Evolutionary conservation across 108 stramenopile genomes (phyloP).

Genomic region (Fragilariopsis cylindrus): DNA sequence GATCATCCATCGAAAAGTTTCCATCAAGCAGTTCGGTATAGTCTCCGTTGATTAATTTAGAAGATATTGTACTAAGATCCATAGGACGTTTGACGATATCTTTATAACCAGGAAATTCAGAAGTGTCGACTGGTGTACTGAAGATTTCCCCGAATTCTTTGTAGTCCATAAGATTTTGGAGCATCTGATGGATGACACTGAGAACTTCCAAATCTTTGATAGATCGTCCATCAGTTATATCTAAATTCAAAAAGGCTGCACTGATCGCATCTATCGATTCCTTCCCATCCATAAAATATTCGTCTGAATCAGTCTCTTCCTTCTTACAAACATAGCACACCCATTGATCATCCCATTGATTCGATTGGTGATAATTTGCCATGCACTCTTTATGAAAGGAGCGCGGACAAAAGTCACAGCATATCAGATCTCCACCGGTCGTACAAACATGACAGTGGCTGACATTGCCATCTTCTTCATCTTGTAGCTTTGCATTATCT

Average conservation of each 20-base stretch:
- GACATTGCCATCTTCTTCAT: conserved; percentile 57
- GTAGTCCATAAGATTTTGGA: conserved; percentile 51
- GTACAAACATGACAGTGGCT: conserved; percentile 56
- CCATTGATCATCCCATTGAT: conserved; percentile 28
- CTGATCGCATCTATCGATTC: conserved; percentile 12
- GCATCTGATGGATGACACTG: conserved; percentile 50
- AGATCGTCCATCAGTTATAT: not conserved
- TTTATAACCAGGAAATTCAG: conserved; percentile 48
- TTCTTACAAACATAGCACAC: conserved; percentile 49
- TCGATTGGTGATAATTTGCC: conserved; percentile 3
- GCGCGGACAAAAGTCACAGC: conserved; percentile 64
- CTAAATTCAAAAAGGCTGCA: conserved; percentile 9
- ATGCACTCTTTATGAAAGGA: conserved; percentile 58
- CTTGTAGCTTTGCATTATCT: not conserved
- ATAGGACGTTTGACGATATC: conserved; percentile 63
- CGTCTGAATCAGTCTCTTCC: conserved; percentile 32
- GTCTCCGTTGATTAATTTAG: conserved; percentile 47
- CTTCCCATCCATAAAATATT: conserved; percentile 34
- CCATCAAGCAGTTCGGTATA: conserved; percentile 37
- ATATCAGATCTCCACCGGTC: conserved; percentile 46
- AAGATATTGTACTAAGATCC: conserved; percentile 72
- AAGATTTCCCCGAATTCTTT: conserved; percentile 72
- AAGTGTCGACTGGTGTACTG: conserved; percentile 53
- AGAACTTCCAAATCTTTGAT: conserved; percentile 22
- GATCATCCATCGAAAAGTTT: conserved; percentile 28